These are phyloP conservation scores for Nemania bipapillata DNA, from an alignment of 2,329 filamentous ascomycete species.

Conservation along the genomic window DNA sequence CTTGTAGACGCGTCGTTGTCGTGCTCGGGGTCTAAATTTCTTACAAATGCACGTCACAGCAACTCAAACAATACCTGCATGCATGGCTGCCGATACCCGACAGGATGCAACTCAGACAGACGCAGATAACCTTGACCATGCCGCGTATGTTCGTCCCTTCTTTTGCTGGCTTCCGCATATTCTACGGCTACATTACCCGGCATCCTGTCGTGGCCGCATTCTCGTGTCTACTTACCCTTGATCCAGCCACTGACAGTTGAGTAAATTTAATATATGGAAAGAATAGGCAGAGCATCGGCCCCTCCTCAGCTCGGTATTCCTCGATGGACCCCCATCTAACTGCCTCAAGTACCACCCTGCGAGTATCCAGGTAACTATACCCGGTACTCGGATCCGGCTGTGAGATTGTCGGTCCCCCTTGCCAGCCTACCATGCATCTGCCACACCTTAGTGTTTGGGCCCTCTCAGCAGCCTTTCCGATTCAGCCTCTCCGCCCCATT, in stretches of 20 bases:
- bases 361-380: constrained; percentile 22
- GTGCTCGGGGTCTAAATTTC: constrained; percentile 8
- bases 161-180: constrained; percentile 9
- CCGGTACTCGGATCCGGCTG: constrained; percentile 34
- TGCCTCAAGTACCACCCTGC: constrained; percentile 2
- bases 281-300: background rate
- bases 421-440: constrained; percentile 1
- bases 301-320: background rate
- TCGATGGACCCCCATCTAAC: background rate
- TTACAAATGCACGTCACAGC: constrained; percentile 35
- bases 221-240: background rate
- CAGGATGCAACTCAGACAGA: constrained; percentile 36
- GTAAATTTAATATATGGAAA: background rate
- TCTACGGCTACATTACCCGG: constrained; percentile 15
- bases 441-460: constrained; percentile 15
- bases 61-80: constrained; percentile 34
- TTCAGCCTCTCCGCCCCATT: constrained; percentile 10
- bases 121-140: constrained; percentile 34
- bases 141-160: background rate
- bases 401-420: constrained; percentile 11
- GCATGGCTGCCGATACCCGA: constrained; percentile 28
- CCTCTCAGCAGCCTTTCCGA: background rate
- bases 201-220: constrained; percentile 5
- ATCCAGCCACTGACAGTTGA: background rate
- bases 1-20: constrained; percentile 20